These are phyloP conservation scores for Luvunga scandens DNA, from an alignment of 345 rosid genomes.

Conservation along the genomic window DNA sequence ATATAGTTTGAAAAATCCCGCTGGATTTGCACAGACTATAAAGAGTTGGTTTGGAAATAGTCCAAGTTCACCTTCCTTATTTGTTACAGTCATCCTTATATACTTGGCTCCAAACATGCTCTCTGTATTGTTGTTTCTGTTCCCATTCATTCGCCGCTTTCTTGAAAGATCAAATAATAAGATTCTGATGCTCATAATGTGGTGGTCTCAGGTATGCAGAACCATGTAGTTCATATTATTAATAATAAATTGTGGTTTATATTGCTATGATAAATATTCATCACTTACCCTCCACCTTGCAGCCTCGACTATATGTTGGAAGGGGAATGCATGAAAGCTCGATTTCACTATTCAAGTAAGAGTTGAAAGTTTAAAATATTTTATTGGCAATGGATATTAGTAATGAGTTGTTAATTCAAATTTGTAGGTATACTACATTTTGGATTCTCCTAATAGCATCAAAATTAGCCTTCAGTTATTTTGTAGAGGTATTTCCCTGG, in stretches of 20 bases:
- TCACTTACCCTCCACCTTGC: conserved; percentile 16
- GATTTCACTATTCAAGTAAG: conserved; percentile 50
- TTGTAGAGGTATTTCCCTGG: conserved; percentile 45
- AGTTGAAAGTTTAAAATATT: not conserved
- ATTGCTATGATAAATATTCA: not conserved
- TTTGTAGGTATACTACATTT: conserved; percentile 55
- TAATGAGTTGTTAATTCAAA: conserved; percentile 3
- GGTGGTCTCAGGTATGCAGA: conserved; percentile 67
- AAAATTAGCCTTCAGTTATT: conserved; percentile 59
- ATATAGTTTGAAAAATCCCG: conserved; percentile 47
- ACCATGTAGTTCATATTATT: conserved; percentile 3
- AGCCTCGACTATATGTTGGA: conserved; percentile 57
- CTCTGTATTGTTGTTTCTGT: conserved; percentile 44
- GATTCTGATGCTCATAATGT: conserved; percentile 51
- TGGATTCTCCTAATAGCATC: conserved; percentile 52
- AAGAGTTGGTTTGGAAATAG: conserved; percentile 53
- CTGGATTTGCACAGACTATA: conserved; percentile 45
- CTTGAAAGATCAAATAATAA: conserved; percentile 47
- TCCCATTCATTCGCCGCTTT: conserved; percentile 49
- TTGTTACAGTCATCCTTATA: conserved; percentile 43
- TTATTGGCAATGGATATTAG: not conserved
- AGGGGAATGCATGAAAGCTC: conserved; percentile 66
- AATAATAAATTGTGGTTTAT: not conserved
- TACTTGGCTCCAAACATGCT: conserved; percentile 56
- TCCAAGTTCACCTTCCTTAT: conserved; percentile 41